A percentile compares a stretch with the other conserved stretches of the same genome.
phyloP scores from a whole-genome alignment of 148 eudicot species.

The Fagopyrum tataricum region DNA sequence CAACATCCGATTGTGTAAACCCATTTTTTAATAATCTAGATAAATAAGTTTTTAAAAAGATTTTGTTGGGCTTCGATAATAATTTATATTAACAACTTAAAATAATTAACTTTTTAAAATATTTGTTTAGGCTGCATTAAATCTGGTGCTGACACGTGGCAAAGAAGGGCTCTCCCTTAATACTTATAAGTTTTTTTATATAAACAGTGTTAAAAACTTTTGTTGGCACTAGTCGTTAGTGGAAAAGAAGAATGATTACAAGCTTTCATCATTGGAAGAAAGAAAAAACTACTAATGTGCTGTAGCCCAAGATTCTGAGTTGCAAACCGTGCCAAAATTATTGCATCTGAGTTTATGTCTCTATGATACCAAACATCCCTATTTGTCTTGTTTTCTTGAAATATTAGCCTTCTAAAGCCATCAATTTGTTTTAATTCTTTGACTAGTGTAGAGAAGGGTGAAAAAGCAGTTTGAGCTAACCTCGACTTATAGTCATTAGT shows the following conservation, averaged over 20 bases:
- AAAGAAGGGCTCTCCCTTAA: too few relatives aligned
- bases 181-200: too few relatives aligned
- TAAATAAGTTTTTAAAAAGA: too few relatives aligned
- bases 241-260: not conserved
- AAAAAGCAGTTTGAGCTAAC: not conserved
- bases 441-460: not conserved
- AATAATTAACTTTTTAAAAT: too few relatives aligned
- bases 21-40: too few relatives aligned
- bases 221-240: not conserved
- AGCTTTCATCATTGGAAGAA: not conserved
- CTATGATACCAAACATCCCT: not conserved
- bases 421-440: not conserved
- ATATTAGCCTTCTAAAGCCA: not conserved
- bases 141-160: too few relatives aligned
- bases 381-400: not conserved
- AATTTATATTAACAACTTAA: too few relatives aligned
- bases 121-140: too few relatives aligned
- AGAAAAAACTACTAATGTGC: not conserved
- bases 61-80: too few relatives aligned
- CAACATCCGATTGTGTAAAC: too few relatives aligned
- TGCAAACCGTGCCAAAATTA: not conserved
- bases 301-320: not conserved
- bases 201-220: not conserved
- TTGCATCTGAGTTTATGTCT: not conserved
- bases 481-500: too few relatives aligned